These are phyloP conservation scores for Eimeria sp. DNA, from an alignment of 169 alveolate genomes.

Conservation along the genomic window DNA sequence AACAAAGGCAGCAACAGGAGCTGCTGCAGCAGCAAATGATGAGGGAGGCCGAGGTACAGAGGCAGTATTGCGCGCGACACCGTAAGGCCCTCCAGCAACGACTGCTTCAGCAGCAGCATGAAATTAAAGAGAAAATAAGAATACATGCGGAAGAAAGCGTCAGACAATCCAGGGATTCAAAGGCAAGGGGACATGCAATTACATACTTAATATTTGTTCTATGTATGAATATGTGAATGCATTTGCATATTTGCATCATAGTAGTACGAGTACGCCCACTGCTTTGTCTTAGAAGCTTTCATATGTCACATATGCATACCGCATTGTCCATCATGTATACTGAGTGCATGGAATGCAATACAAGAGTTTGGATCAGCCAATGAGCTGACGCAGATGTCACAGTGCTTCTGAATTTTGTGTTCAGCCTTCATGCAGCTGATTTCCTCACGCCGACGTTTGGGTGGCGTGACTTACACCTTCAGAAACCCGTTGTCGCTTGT, in stretches of 20 bases:
- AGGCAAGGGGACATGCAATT: conserved; percentile 7
- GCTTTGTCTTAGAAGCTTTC: too few relatives aligned
- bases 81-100: conserved; percentile 55
- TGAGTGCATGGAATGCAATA: background rate
- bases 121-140: conserved; percentile 37
- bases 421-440: background rate
- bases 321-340: background rate
- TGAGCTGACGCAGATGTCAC: background rate
- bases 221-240: background rate
- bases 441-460: background rate
- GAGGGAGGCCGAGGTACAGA: conserved; percentile 31
- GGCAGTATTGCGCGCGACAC: conserved; percentile 49
- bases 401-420: background rate
- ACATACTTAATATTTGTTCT: background rate
- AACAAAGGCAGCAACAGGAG: conserved; percentile 39
- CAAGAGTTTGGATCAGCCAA: background rate
- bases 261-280: too few relatives aligned
- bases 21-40: conserved; percentile 43
- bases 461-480: background rate
- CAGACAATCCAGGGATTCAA: conserved; percentile 61
- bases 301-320: background rate
- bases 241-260: background rate
- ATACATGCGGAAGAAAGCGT: conserved; percentile 69
- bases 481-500: background rate
- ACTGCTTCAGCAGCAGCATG: conserved; percentile 54